Evolutionary conservation across 805 yeast genomes (phyloP), one percentile per base, ranked within the genome.

Genomic region (Metschnikowia lunata): DNA sequence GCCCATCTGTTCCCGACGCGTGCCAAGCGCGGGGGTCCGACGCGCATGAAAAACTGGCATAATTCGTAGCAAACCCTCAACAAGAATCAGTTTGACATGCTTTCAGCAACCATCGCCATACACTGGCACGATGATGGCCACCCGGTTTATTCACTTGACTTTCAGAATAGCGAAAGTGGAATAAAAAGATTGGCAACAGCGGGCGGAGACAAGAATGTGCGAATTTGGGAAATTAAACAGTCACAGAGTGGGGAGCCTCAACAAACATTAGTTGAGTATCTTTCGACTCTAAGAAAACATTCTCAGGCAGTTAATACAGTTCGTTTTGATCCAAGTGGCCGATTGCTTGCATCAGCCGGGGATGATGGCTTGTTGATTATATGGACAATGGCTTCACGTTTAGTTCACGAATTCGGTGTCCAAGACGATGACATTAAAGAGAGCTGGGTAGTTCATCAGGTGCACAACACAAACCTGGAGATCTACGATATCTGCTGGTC

Each of bases 261-360:
- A 30, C 45, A 42, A 4, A 27, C 53, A 23, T 59, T 77, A 0
- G 85, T 89, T 13, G 85, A 82, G 48, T 91, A 89, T 61, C 67
- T 89, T 27, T 78, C 93, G 13, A 88, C 97, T 0, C 72, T 93
- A 40, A 64, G 84, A 3, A 89, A 88, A 55, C 99, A 93, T 60
- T 86, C 93, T 2, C 96, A 89, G 61, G 97, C 98, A 0, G 97
- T 93, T 15, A 93, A 93, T 59, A 90, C 81, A 30, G 96, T 88
- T 6, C 68, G 96, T 40, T 93, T 90, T 59, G 83, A 79, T 57
- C 81, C 83, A 2, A 64, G 62, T 3, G 97, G 97, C 1, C 72
- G 76, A 39, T 51, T 75, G 7, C 67, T 93, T 18, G 98, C 98
- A 0, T 77, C 91, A 0, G 97, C 96, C 0, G 95, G 97, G 3